Conservation (phyloP, 2,329 filamentous ascomycete species). For the Calonectria naviculata region DNA sequence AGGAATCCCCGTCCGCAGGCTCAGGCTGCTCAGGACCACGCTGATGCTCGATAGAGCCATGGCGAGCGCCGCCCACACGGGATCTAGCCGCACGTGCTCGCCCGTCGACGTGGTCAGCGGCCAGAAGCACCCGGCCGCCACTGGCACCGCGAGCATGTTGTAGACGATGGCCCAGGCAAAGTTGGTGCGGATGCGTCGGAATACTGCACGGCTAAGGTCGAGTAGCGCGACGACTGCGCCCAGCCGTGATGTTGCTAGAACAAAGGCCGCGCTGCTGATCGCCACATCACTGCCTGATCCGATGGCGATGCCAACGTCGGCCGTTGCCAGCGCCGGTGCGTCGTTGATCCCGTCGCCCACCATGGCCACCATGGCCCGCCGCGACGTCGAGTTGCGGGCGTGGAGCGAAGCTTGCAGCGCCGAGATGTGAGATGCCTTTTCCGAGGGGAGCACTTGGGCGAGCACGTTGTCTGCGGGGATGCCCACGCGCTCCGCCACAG, state of each 20-base stretch:
- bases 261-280: constrained; percentile 83
- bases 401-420: constrained; percentile 67
- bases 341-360: constrained; percentile 93
- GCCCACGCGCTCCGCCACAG: constrained; percentile 80
- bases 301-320: constrained; percentile 87
- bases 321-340: constrained; percentile 81
- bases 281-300: constrained; percentile 87
- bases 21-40: constrained; percentile 85
- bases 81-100: constrained; percentile 73
- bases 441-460: constrained; percentile 85
- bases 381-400: constrained; percentile 43
- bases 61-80: constrained; percentile 88
- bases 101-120: constrained; percentile 58
- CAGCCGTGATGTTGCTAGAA: constrained; percentile 80
- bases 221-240: constrained; percentile 78
- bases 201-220: constrained; percentile 76
- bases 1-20: constrained; percentile 66
- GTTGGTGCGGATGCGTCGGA: constrained; percentile 84
- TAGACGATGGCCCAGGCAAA: constrained; percentile 89
- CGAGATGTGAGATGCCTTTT: constrained; percentile 81
- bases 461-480: constrained; percentile 82
- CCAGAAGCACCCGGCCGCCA: constrained; percentile 85
- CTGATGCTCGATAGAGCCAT: constrained; percentile 95
- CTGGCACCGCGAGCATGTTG: constrained; percentile 80
- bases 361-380: constrained; percentile 76